These are phyloP conservation scores for Epichloe bromicola DNA, from an alignment of 2,329 filamentous ascomycete species.

Conservation along the genomic window DNA sequence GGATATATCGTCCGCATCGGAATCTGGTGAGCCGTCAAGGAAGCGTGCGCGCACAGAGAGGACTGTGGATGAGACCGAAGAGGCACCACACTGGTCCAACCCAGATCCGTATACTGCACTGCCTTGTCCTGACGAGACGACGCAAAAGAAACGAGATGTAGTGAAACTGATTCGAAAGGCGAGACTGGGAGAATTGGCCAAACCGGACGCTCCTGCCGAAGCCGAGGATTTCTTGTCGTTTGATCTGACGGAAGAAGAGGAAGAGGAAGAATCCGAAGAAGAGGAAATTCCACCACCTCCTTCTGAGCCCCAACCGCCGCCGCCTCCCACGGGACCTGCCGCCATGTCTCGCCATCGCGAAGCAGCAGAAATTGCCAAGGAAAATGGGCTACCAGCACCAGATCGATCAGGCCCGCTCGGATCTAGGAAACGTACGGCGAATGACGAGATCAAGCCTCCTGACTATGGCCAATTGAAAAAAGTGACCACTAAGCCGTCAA, in stretches of 20 bases:
- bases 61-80: conserved; percentile 24
- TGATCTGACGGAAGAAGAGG: conserved; percentile 48
- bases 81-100: conserved; percentile 78
- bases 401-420: conserved; percentile 36
- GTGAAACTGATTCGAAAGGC: conserved; percentile 88
- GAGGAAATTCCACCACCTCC: conserved; percentile 10
- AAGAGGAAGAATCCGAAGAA: conserved; percentile 13
- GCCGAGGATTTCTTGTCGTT: conserved; percentile 85
- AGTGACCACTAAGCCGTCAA: conserved; percentile 32
- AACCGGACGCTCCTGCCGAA: conserved; percentile 39
- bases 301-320: conserved; percentile 9
- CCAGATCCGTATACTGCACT: conserved; percentile 86
- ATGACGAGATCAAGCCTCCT: conserved; percentile 52
- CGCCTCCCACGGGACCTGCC: not conserved
- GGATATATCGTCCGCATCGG: conserved; percentile 38
- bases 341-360: not conserved
- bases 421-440: conserved; percentile 60
- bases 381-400: conserved; percentile 4
- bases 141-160: conserved; percentile 69
- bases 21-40: conserved; percentile 27
- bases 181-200: conserved; percentile 43
- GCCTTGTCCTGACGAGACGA: conserved; percentile 62
- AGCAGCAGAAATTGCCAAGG: conserved; percentile 9
- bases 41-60: conserved; percentile 19
- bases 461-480: conserved; percentile 40